phyloP scores from a whole-genome alignment of 805 yeast genomes.

The Metschnikowia corniflorae region DNA sequence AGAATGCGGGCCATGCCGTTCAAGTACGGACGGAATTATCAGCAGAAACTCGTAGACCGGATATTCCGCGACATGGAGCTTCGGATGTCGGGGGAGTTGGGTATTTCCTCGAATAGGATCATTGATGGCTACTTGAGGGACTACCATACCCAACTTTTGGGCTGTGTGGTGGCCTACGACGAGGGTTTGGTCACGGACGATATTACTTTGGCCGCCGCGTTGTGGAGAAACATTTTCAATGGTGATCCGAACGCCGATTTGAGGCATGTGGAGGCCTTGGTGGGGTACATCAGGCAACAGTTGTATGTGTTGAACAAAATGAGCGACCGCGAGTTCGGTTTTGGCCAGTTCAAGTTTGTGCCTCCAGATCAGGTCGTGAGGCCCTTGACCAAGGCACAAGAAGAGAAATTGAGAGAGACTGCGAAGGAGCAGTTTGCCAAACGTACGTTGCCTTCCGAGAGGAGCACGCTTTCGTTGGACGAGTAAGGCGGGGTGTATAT shows the following conservation, averaged over 20 bases:
- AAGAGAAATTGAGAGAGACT: constrained; percentile 45
- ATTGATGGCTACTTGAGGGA: constrained; percentile 86
- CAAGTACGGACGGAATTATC: constrained; percentile 82
- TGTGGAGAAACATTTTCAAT: constrained; percentile 89
- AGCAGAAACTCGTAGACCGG: constrained; percentile 86
- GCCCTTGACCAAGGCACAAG: constrained; percentile 66
- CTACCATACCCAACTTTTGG: constrained; percentile 85
- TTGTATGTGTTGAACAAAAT: constrained; percentile 80
- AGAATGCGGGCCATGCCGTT: constrained; percentile 97
- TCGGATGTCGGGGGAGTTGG: constrained; percentile 81
- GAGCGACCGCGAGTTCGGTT: constrained; percentile 89
- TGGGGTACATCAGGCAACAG: constrained; percentile 88
- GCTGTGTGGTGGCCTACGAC: constrained; percentile 85
- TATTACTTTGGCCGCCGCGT: constrained; percentile 69
- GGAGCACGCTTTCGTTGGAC: constrained; percentile 40
- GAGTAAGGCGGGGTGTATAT: constrained; percentile 28
- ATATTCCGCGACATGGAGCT: constrained; percentile 86
- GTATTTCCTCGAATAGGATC: constrained; percentile 73
- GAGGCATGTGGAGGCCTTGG: constrained; percentile 79
- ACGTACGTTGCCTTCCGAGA: constrained; percentile 57
- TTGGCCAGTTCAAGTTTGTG: constrained; percentile 82
- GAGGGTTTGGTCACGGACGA: constrained; percentile 85
- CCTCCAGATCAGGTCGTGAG: constrained; percentile 77
- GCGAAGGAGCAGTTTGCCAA: constrained; percentile 54
- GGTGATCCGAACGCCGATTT: constrained; percentile 79